These are phyloP conservation scores for Aleurites moluccanus DNA, from an alignment of 441 rosid species.

Conservation along the genomic window DNA sequence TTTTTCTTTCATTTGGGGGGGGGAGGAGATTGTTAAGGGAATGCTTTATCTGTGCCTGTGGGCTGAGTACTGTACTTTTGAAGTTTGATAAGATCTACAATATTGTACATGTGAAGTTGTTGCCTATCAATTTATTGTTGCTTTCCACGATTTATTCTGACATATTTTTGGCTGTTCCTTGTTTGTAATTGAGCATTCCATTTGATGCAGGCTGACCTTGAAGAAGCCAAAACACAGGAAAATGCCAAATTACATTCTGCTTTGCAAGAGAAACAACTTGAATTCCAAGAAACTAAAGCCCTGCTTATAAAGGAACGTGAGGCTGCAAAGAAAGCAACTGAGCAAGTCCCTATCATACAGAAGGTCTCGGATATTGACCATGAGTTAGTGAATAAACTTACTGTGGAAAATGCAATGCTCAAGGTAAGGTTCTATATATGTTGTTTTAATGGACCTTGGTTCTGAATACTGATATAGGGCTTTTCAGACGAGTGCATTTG, in stretches of 20 bases:
- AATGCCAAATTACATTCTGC: conserved; percentile 64
- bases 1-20: background rate
- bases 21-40: background rate
- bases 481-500: background rate
- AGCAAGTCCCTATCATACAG: conserved; percentile 32
- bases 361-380: conserved; percentile 48
- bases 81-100: background rate
- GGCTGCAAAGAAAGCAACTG: conserved; percentile 44
- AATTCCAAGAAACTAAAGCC: conserved; percentile 47
- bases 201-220: conserved; percentile 54
- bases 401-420: conserved; percentile 78
- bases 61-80: background rate
- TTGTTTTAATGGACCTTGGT: conserved; percentile 18
- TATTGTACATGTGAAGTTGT: too few species aligned
- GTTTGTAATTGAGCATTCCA: conserved; percentile 23
- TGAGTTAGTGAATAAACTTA: conserved; percentile 54
- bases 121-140: background rate
- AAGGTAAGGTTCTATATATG: conserved; percentile 46
- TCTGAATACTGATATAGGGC: background rate
- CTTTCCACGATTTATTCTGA: background rate
- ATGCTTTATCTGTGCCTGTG: background rate
- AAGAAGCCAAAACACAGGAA: conserved; percentile 76
- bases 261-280: conserved; percentile 61
- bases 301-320: conserved; percentile 42
- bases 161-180: background rate